These are phyloP conservation scores for Lipomyces sp. DNA, from an alignment of 805 yeast genomes.

Conservation along the genomic window DNA sequence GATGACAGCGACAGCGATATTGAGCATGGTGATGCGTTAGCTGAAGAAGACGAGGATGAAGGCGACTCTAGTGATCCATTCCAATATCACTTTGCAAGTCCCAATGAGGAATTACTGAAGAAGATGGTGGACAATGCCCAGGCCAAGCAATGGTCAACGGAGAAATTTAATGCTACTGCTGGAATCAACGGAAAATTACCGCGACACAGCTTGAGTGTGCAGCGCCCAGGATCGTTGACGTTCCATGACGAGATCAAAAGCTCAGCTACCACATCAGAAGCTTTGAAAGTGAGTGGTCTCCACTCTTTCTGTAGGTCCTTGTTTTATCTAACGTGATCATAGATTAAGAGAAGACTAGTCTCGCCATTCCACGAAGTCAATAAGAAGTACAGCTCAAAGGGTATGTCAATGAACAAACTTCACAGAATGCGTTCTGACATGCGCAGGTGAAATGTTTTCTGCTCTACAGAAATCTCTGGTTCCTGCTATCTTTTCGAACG, in stretches of 20 bases:
- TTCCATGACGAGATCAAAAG: conserved; percentile 6
- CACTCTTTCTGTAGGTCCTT: background rate
- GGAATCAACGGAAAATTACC: conserved; percentile 14
- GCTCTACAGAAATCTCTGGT: conserved; percentile 58
- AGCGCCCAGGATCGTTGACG: conserved; percentile 12
- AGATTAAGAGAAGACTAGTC: conserved; percentile 35
- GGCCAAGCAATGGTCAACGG: conserved; percentile 25
- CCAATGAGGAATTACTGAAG: conserved; percentile 11
- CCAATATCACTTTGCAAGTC: conserved; percentile 65
- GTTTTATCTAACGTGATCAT: background rate
- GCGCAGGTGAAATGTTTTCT: conserved; percentile 47
- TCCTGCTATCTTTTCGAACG: conserved; percentile 71
- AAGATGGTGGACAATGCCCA: conserved; percentile 31
- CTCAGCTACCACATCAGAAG: conserved; percentile 4
- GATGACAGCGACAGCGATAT: background rate
- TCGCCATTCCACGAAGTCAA: conserved; percentile 37
- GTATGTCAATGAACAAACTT: conserved; percentile 39
- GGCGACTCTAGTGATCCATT: conserved; percentile 67
- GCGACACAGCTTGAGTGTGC: conserved; percentile 12
- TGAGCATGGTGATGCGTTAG: conserved; percentile 3
- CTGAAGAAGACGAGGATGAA: conserved; percentile 40
- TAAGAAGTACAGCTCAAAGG: conserved; percentile 36
- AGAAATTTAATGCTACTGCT: conserved; percentile 10
- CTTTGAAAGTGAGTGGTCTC: conserved; percentile 12
- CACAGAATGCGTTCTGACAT: conserved; percentile 44